Percentiles rank a stretch among this genome's conserved stretches.
phyloP scores from a whole-genome alignment of 1,284 basidiomycete species.

The Thelephora terrestris region DNA sequence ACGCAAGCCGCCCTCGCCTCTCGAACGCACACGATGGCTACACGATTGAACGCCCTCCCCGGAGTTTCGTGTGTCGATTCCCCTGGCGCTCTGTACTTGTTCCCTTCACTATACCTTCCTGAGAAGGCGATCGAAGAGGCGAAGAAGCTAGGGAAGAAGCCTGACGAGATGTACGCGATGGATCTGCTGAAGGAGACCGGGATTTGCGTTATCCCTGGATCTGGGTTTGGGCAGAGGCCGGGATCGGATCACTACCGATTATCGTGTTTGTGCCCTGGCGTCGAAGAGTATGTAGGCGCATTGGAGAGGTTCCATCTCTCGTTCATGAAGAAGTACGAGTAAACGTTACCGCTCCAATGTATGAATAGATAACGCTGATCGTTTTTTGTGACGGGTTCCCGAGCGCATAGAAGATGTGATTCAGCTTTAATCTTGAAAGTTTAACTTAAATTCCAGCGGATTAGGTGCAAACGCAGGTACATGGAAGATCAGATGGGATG shows the following conservation, averaged over 20 bases:
- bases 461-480: too few relatives aligned
- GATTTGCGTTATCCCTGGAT: constrained; percentile 88
- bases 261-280: constrained; percentile 82
- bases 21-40: constrained; percentile 67
- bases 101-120: constrained; percentile 68
- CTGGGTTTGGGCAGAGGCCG: constrained; percentile 85
- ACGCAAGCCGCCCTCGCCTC: constrained; percentile 68
- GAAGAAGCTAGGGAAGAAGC: constrained; percentile 57
- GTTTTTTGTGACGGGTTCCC: too few relatives aligned
- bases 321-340: constrained; percentile 63
- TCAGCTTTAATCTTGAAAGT: too few relatives aligned
- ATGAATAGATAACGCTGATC: constrained; percentile 4
- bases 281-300: constrained; percentile 82
- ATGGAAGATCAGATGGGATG: too few relatives aligned
- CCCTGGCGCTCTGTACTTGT: constrained; percentile 85
- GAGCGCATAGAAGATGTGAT: too few relatives aligned
- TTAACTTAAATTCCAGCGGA: too few relatives aligned
- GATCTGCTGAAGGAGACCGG: constrained; percentile 81
- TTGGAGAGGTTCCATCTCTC: constrained; percentile 77
- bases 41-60: constrained; percentile 65
- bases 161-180: constrained; percentile 84
- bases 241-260: constrained; percentile 83
- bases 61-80: constrained; percentile 84
- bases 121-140: constrained; percentile 68
- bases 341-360: background rate